Evolutionary conservation across 2,329 filamentous ascomycete species (phyloP).

Genomic region (Cylindrodendrum hubeiense): DNA sequence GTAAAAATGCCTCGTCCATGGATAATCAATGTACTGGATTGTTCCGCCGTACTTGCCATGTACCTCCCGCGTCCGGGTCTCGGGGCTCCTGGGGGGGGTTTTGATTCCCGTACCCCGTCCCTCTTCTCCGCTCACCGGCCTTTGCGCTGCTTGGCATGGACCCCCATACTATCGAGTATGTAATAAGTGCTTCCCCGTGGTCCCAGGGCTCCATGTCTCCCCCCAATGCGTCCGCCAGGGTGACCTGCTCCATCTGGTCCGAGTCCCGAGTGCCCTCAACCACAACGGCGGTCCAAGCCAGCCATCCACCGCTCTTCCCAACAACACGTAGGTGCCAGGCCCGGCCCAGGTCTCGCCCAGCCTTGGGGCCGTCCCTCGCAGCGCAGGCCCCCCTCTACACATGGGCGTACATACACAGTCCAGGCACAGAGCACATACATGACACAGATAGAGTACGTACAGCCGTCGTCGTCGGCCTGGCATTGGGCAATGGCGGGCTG

Average conservation of each 20-base stretch:
- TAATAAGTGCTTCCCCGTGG: neutral
- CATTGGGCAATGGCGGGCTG: neutral
- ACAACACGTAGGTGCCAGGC: neutral
- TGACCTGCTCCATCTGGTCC: neutral
- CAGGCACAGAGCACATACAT: neutral
- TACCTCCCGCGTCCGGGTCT: neutral
- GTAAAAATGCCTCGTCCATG: neutral
- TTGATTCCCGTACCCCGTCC: neutral
- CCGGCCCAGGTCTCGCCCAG: neutral
- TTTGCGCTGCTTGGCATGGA: neutral
- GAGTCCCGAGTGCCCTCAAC: neutral
- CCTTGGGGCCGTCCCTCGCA: neutral
- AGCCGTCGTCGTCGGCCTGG: neutral
- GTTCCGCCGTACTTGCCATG: neutral
- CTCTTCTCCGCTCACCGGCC: neutral
- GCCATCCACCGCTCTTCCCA: neutral
- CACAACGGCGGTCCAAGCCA: too few species aligned
- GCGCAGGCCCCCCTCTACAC: neutral
- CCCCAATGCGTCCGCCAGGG: constrained; percentile 15
- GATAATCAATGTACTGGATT: neutral
- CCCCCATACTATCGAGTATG: neutral
- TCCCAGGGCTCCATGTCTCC: neutral
- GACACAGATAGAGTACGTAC: neutral
- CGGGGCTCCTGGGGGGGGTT: neutral
- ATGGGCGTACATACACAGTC: neutral